Percentiles rank a stretch among this genome's conserved stretches.
Conservation (phyloP, 441 rosid genomes). For the Brassica balearica region DNA sequence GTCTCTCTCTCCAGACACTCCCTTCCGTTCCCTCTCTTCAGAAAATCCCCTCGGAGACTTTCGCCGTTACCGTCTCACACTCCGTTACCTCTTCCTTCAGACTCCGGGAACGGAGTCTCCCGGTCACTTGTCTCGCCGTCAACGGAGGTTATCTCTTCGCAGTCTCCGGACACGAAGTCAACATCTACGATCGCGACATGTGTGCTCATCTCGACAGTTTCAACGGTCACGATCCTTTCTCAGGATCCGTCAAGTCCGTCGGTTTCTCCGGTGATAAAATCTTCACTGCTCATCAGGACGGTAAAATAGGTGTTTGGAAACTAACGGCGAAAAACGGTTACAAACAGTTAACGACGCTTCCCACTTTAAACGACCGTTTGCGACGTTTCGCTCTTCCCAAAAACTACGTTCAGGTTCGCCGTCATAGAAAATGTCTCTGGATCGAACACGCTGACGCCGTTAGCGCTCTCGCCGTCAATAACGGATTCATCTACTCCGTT, state of each 20-base stretch:
- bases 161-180: slow-evolving; percentile 66
- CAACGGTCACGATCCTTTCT: slow-evolving; percentile 53
- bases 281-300: slow-evolving; percentile 86
- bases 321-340: slow-evolving; percentile 52
- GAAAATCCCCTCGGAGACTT: no score
- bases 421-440: slow-evolving; percentile 77
- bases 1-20: slow-evolving; percentile 76
- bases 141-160: slow-evolving; percentile 62
- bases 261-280: slow-evolving; percentile 63
- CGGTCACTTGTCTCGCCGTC: slow-evolving; percentile 71
- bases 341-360: slow-evolving; percentile 63
- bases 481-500: slow-evolving; percentile 76
- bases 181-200: slow-evolving; percentile 62
- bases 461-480: slow-evolving; percentile 65
- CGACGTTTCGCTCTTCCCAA: slow-evolving; percentile 74
- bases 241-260: slow-evolving; percentile 77
- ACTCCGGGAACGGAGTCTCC: slow-evolving; percentile 48
- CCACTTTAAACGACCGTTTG: slow-evolving; percentile 80
- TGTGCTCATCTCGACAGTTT: slow-evolving; percentile 53
- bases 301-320: slow-evolving; percentile 86
- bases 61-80: no score
- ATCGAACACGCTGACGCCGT: slow-evolving; percentile 93
- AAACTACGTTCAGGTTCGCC: slow-evolving; percentile 79
- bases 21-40: slow-evolving; percentile 58
- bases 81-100: slow-evolving; percentile 44